These are phyloP conservation scores for Anisogramma anomala DNA, from an alignment of 2,329 filamentous ascomycete genomes.

Conservation along the genomic window DNA sequence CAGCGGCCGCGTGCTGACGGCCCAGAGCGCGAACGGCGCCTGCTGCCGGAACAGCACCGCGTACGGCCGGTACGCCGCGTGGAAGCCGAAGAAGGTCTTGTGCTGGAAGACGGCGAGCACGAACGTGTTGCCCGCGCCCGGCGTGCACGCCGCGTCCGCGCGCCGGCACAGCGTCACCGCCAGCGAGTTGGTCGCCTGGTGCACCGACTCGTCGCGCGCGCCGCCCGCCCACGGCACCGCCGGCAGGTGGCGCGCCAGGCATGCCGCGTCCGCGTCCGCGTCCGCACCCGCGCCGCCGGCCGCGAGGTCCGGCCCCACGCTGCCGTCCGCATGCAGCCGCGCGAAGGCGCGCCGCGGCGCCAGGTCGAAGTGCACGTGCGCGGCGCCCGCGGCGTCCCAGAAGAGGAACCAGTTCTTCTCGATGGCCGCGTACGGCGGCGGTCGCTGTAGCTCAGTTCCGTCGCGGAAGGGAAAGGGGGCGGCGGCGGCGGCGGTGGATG, in stretches of 20 bases:
- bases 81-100: conserved; percentile 37
- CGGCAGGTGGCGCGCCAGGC: conserved; percentile 36
- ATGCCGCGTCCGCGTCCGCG: conserved; percentile 37
- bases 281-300: conserved; percentile 28
- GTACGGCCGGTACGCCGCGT: conserved; percentile 45
- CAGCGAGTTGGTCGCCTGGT: conserved; percentile 50
- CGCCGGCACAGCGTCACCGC: conserved; percentile 42
- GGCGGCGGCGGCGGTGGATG: conserved; percentile 6
- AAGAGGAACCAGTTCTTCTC: conserved; percentile 56
- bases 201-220: conserved; percentile 33
- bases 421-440: conserved; percentile 29
- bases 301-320: conserved; percentile 34
- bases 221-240: conserved; percentile 24
- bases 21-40: conserved; percentile 39
- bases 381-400: conserved; percentile 37
- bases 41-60: conserved; percentile 37
- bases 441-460: conserved; percentile 41
- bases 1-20: conserved; percentile 36
- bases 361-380: conserved; percentile 44
- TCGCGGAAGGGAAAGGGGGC: conserved; percentile 26
- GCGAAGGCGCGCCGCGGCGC: conserved; percentile 38
- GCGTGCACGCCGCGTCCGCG: conserved; percentile 31
- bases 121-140: conserved; percentile 38
- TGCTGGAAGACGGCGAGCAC: conserved; percentile 43
- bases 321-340: conserved; percentile 31